Evolutionary conservation across 2,329 filamentous ascomycete genomes (phyloP), one percentile per base, ranked within the genome.

Genomic region (Arthroderma sp.): DNA sequence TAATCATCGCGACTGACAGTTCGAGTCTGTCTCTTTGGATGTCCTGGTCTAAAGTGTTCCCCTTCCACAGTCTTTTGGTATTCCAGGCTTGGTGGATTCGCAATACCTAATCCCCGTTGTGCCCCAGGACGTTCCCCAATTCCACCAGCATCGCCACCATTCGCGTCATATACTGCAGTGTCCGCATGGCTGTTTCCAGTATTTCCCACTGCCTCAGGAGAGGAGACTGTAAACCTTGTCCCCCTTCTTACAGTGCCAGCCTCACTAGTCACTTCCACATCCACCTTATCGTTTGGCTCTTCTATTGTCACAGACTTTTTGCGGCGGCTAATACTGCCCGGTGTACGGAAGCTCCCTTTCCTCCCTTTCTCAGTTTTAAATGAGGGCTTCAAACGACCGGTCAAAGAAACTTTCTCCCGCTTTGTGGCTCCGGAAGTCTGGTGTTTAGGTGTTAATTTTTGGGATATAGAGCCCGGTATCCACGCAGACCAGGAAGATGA

Each of bases 1-100:
- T 56, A 58, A 38, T 66, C 62, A 32, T 63, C 62, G n/a, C 50
- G 52, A 34, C 56, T 56, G 8, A 53, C 50, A 6, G 51, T 51
- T 11, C 48, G 41, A 10, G 29, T 44, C 39, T 46, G 49, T 11
- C 11, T 42, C 9, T 9, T 32, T 28, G 0, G 41, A 43, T 11
- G 41, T 29, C 33, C 41, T 36, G 29, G 8, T 11, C 8, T 10
- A 11, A 33, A 22, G n/a, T n/a, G 6, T 41, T 10, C 6, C 10
- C 6, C 39, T 41, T 32, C 11, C 22, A 22, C 15, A 3, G 15
- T 22, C 15, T 3, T 22, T 3, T 22, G 15, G 15, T 22, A 22
- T 3, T 22, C 15, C 15, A 3, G 15, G 15, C 15, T 3, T 22
- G 15, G 15, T 22, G 15, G 15, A 3, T 22, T 22, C 15, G 15